Evolutionary conservation across 2,329 filamentous ascomycete genomes (phyloP), one percentile per base, ranked within the genome.

Genomic region (Monilinia fructicola): DNA sequence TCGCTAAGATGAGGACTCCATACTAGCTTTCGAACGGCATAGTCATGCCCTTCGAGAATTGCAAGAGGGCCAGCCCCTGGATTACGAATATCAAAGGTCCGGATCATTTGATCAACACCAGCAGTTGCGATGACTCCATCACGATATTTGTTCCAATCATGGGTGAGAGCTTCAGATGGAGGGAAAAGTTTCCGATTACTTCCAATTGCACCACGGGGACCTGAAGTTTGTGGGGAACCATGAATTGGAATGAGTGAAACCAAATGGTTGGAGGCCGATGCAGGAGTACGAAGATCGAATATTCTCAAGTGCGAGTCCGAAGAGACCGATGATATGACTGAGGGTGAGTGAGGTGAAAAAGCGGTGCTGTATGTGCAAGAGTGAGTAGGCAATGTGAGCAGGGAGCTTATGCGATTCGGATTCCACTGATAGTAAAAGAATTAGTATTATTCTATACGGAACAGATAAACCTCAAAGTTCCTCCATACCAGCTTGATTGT

Each of bases 141-240:
- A 50, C 90, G 86, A 79, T 99, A 99, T 79, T 99, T 99, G 81
- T 99, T 99, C 95, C 95, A 99, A 78, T 99, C 95, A 79, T 98
- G 95, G 0, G 93, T 97, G 42, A 99, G 84, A 48, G 92, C 87
- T 81, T 99, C 95, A 12, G 79, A 76, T 38, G 79, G 80, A 60
- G 74, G 77, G 67, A 71, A 75, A 38, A 70, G 72, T 63, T 72
- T 75, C 21, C 75, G 73, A 38, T 74, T 73, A 16, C 71, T 69
- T 70, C 73, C 72, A 14, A 71, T 28, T 4, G 67, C 28, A 42
- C 4, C 67, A 31, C 12, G 26, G n/a, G 11, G 77, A 76, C 9
- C 79, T 59, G 53, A 18, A 26, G 56, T 58, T 3, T 70, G 72
- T 80, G 79, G 14, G 81, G 78, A 21, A 85, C 83, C 86, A 78